phyloP scores from a whole-genome alignment of 495 filamentous ascomycete genomes.

The Lasiosphaeria ovina region DNA sequence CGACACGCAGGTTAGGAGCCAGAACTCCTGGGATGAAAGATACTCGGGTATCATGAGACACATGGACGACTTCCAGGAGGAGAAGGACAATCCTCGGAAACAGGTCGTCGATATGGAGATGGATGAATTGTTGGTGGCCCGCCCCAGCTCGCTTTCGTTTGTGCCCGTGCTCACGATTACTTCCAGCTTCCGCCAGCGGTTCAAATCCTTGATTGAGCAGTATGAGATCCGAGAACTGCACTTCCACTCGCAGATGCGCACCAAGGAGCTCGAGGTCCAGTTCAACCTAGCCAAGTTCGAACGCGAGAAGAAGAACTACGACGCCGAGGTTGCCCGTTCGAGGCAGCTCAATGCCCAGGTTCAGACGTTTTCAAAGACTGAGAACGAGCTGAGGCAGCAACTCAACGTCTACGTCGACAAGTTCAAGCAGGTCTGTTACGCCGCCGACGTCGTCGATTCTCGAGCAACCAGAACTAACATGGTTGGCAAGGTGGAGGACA shows the following conservation, averaged over 20 bases:
- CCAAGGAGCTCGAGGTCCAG: slow-evolving; percentile 95
- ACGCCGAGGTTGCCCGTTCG: slow-evolving; percentile 73
- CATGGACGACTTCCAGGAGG: slow-evolving; percentile 75
- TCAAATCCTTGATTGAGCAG: slow-evolving; percentile 92
- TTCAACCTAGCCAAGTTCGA: slow-evolving; percentile 83
- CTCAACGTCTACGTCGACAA: slow-evolving; percentile 99
- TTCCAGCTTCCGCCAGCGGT: slow-evolving; percentile 76
- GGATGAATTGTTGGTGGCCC: slow-evolving; percentile 73
- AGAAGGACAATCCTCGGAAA: slow-evolving; percentile 72
- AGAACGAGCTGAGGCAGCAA: slow-evolving; percentile 88
- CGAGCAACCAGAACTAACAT: background rate
- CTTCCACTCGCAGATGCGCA: slow-evolving; percentile 82
- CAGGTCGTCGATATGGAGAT: slow-evolving; percentile 75
- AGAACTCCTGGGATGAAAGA: slow-evolving; percentile 79
- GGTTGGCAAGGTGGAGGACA: slow-evolving; percentile 91
- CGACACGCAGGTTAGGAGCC: slow-evolving; percentile 76
- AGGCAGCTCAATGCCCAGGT: slow-evolving; percentile 86
- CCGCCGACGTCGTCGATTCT: too few species aligned
- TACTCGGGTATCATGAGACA: slow-evolving; percentile 71
- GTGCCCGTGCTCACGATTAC: slow-evolving; percentile 24
- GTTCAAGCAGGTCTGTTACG: slow-evolving; percentile 88
- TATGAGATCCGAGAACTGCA: slow-evolving; percentile 92
- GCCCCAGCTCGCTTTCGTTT: background rate
- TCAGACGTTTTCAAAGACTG: slow-evolving; percentile 93
- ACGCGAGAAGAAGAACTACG: slow-evolving; percentile 81